phyloP scores from a whole-genome alignment of 192 early-diverging fungal genomes.

The Backusella tuberculispora region DNA sequence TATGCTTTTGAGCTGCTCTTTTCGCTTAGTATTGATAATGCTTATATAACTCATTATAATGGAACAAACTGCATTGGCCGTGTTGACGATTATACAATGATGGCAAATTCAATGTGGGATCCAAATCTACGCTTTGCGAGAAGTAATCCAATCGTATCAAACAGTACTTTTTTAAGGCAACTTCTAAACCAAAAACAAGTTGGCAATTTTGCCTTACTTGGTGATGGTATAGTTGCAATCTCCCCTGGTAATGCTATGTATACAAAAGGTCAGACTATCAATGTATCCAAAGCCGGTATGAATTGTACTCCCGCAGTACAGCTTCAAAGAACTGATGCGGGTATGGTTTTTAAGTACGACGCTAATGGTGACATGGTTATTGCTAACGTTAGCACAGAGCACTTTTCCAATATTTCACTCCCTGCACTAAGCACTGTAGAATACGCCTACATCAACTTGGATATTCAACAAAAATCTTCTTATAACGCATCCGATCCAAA shows the following conservation, averaged over 20 bases:
- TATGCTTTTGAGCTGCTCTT: not conserved
- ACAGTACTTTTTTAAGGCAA: not conserved
- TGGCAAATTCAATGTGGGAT: not conserved
- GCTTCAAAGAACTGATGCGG: not conserved
- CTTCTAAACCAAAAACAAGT: not conserved
- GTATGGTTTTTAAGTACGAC: not conserved
- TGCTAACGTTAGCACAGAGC: not conserved
- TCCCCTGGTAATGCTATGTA: not conserved
- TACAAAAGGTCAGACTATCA: not conserved
- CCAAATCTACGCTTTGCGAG: not conserved
- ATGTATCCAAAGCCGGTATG: not conserved
- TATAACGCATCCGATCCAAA: not conserved
- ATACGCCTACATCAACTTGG: not conserved
- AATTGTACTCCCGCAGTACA: not conserved
- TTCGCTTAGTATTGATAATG: constrained; percentile 5
- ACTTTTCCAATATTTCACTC: not conserved
- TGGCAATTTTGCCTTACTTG: not conserved
- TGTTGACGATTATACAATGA: not conserved
- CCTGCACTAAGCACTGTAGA: not conserved
- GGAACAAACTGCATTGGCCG: not conserved
- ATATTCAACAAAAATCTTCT: not conserved
- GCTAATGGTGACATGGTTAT: not conserved
- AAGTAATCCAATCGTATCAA: not conserved
- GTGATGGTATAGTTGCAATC: not conserved
- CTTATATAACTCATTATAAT: not conserved